Base-by-base conservation (phyloP, 2,329 filamentous ascomycete species). In the Cyphellophora europaea region DNA sequence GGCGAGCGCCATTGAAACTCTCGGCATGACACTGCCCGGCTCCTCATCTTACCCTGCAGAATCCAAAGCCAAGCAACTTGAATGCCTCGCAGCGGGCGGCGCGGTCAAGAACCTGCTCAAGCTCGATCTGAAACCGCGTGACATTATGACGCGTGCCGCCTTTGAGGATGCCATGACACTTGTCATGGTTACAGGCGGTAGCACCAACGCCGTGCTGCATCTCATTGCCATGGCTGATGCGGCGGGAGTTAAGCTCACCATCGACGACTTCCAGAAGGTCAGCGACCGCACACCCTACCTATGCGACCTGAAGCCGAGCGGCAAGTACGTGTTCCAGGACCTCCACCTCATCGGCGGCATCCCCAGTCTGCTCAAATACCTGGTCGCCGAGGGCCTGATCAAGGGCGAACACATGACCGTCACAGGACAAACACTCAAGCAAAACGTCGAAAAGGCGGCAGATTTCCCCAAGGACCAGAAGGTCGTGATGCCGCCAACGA, bases 161-260 rank as follows among this genome's bases (percentile, higher is more conserved):
- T 88, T 91, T 49, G 82, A 89, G 62, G 80, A 89, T 54, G 84
- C 84, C 52, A 89, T 91, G 82, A 72, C 82, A 6, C 68, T 89
- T 16, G 78, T 87, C 45, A 88, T 79, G 55, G 81, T 89, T 49
- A 82, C 85, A 3, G 84, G 84, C 35, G 84, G 84, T 44, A 87
- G 82, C 52, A 91, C 84, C 45, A 91, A 91, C 58, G 84, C 84
- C 25, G 84, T 91, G 21, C 74, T 91, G 30, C 84, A 91, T 58
- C 62, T 91, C 31, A 84, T 91, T 53, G 84, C 84, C 51, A 87
- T 89, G 38, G 84, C 84, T 41, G 80, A 89, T 61, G 72, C 79
- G 5, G 82, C 86, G 14, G 84, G 82, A 50, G 72, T 91, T 55
- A 82, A 85, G 59, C 73, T 91, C 36, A 85, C 80, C 30, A 80